Evolutionary conservation across 129 eudicot genomes (phyloP).

Genomic region (Scalesia atractyloides): DNA sequence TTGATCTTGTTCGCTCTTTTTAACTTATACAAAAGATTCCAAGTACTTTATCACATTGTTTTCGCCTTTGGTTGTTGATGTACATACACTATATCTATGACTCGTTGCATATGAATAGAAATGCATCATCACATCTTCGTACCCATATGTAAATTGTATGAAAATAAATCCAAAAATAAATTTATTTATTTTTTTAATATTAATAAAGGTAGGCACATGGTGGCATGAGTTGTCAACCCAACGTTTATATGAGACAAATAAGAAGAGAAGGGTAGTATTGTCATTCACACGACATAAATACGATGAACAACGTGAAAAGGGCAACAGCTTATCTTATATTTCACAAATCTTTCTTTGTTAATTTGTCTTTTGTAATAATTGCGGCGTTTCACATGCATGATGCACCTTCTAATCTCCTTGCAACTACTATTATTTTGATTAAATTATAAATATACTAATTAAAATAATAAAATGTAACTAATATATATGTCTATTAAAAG

Average conservation of each 20-base stretch:
- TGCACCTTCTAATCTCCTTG: neutral
- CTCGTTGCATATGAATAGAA: constrained; percentile 7
- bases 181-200: neutral
- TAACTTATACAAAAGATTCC: neutral
- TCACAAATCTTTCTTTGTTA: neutral
- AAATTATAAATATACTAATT: neutral
- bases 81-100: neutral
- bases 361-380: neutral
- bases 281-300: constrained; percentile 25
- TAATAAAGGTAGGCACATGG: constrained; percentile 25
- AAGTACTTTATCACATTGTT: neutral
- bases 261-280: constrained; percentile 21
- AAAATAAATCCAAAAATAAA: neutral
- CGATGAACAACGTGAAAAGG: constrained; percentile 36
- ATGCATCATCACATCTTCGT: neutral
- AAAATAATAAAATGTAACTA: neutral
- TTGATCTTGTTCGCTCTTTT: neutral
- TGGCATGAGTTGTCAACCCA: constrained; percentile 33
- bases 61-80: neutral
- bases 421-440: neutral
- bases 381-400: constrained; percentile 13
- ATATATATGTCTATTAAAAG: neutral
- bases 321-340: constrained; percentile 33
- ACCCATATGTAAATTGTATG: neutral
- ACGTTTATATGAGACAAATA: constrained; percentile 26